Base-by-base conservation (phyloP, 352 stramenopile species). In the Phytophthora sp. region DNA sequence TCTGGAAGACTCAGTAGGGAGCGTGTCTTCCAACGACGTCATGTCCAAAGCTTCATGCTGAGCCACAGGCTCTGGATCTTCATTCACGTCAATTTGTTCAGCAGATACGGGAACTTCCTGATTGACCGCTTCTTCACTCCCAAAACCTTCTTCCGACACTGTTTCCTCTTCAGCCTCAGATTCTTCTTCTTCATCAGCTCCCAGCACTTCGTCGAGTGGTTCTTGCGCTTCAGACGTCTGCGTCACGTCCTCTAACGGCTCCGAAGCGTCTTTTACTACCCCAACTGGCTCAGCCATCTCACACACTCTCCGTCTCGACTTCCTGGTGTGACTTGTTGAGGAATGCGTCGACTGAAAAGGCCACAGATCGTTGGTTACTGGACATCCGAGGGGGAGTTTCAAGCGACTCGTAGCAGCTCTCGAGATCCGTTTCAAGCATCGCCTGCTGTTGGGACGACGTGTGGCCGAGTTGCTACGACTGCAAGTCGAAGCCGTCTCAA, bases 401-500 rank as follows among this genome's bases (percentile, higher is more conserved):
- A n/a, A n/a, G n/a, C n/a, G n/a, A n/a, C n/a, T n/a, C n/a, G n/a
- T n/a, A n/a, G n/a, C n/a, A n/a, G n/a, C n/a, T n/a, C n/a, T n/a
- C n/a, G n/a, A n/a, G 38, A 18, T 45, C 38, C 38, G 42, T 30
- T 42, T 57, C 9, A 35, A 6, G 6, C 8, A 20, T 55, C 29
- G 6, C 18, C n/a, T 52, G 23, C 4, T 8, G 2, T 6, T 18
- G 29, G 50, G 16, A 38, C 7, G 23, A 58, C 13, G 11, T 58
- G 45, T 4, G 67, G 66, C 20, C 63, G 56, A 42, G 70, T 53
- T 31, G 56, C 63, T 5, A 82, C 55, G 8, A 82, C 63, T 8
- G 67, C 70, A 29, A 64, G 38, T 2, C 74, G 70, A 52, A 82
- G 58, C 27, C 41, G 59, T 21, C 74, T 66, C 36, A 82, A 58